These are phyloP conservation scores for Chytriomyces sp. DNA, from an alignment of 192 early-diverging fungal genomes.

Conservation along the genomic window DNA sequence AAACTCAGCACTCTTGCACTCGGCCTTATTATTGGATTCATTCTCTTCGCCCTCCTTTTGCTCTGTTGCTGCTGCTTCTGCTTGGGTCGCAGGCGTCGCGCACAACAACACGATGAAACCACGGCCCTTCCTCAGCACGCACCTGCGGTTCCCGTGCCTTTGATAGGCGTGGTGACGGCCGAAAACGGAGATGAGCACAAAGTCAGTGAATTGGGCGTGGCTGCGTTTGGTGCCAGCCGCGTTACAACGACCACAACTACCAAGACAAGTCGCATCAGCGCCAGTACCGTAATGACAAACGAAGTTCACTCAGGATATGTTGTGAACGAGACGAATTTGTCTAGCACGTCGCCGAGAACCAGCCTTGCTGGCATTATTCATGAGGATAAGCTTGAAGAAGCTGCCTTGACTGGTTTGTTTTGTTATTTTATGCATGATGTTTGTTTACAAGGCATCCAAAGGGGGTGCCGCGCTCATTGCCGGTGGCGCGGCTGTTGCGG, in stretches of 20 bases:
- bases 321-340: not conserved
- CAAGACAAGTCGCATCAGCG: not conserved
- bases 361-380: not conserved
- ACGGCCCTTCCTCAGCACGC: not conserved
- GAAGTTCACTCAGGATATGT: too few relatives aligned
- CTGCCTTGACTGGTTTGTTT: not conserved
- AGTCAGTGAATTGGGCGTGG: not conserved
- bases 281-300: not conserved
- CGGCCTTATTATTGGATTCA: not conserved
- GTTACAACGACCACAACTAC: not conserved
- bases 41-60: conserved; percentile 4
- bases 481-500: not conserved
- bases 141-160: not conserved
- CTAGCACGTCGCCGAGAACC: not conserved
- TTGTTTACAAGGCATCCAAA: too few relatives aligned
- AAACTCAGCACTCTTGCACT: not conserved
- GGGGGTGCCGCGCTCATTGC: not conserved
- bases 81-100: too few relatives aligned
- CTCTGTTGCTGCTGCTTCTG: not conserved
- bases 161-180: not conserved
- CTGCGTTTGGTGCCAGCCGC: not conserved
- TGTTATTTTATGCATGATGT: not conserved
- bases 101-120: not conserved
- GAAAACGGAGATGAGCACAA: not conserved
- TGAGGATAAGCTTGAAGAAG: not conserved